phyloP scores from a whole-genome alignment of 2,329 filamentous ascomycete species.

The Colletotrichum orchidophilum region DNA sequence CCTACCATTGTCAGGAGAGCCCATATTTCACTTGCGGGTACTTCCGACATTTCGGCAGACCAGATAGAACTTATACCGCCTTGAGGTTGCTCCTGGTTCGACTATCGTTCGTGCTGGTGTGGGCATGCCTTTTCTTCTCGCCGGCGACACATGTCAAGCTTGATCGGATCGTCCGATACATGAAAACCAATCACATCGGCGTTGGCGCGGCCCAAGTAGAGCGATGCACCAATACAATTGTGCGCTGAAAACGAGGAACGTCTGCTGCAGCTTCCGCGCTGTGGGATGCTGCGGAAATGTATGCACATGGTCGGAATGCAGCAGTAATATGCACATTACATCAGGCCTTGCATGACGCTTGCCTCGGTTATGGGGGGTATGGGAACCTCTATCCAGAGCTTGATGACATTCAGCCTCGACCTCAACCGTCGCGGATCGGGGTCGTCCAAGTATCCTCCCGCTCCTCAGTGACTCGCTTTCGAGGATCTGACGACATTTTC shows the following conservation, averaged over 20 bases:
- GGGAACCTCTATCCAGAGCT: constrained; percentile 9
- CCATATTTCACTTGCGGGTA: neutral
- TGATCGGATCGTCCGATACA: neutral
- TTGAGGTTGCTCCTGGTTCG: neutral
- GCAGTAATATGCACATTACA: constrained; percentile 20
- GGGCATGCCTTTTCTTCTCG: neutral
- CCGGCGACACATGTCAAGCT: neutral
- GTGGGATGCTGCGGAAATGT: neutral
- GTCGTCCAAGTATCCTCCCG: neutral
- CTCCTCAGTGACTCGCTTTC: neutral
- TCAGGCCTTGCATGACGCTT: constrained; percentile 18
- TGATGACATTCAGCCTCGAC: constrained; percentile 14
- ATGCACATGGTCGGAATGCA: constrained; percentile 1
- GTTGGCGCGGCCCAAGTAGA: constrained; percentile 4
- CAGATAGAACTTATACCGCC: neutral
- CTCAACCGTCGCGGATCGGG: neutral
- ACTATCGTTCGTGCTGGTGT: constrained; percentile 10
- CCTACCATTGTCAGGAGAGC: neutral
- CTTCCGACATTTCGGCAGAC: neutral
- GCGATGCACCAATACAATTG: neutral
- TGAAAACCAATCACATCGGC: neutral
- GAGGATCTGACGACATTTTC: neutral
- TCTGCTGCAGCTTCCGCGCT: neutral
- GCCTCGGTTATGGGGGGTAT: neutral
- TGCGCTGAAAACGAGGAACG: neutral